phyloP scores from a whole-genome alignment of 2,329 filamentous ascomycete species.

The Xenoacremonium recifei region DNA sequence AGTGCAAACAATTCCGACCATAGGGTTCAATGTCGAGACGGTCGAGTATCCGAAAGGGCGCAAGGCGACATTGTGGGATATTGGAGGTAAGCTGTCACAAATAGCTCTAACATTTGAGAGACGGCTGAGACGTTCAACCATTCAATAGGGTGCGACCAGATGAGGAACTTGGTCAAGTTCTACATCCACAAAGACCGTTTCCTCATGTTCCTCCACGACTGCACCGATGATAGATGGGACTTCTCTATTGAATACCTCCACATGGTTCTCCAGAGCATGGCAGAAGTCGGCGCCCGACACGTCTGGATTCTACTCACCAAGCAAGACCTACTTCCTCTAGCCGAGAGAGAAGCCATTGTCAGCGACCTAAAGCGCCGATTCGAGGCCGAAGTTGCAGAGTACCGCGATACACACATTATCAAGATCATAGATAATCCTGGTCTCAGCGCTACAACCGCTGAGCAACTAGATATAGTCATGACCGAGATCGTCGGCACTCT shows the following conservation, averaged over 20 bases:
- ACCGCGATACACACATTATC: conserved; percentile 7
- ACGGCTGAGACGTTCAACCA: background rate
- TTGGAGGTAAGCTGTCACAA: conserved; percentile 21
- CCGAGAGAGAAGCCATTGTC: conserved; percentile 14
- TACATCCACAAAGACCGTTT: conserved; percentile 25
- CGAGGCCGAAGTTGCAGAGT: conserved; percentile 14
- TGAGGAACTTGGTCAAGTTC: conserved; percentile 25
- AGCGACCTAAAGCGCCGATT: conserved; percentile 6
- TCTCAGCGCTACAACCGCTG: conserved; percentile 15
- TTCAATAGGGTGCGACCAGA: conserved; percentile 24
- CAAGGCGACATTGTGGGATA: conserved; percentile 27
- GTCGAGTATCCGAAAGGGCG: conserved; percentile 38
- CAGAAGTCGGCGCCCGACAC: conserved; percentile 16
- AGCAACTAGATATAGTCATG: conserved; percentile 11
- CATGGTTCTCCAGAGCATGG: conserved; percentile 16
- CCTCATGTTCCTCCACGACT: conserved; percentile 29
- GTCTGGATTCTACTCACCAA: conserved; percentile 32
- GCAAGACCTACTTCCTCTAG: conserved; percentile 25
- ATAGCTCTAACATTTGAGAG: background rate
- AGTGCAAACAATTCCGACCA: conserved; percentile 91
- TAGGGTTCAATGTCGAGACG: conserved; percentile 92
- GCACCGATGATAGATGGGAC: conserved; percentile 21
- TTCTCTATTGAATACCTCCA: conserved; percentile 27
- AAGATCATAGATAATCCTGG: conserved; percentile 23
- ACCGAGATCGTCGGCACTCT: conserved; percentile 18